These are phyloP conservation scores for Fonsecaea nubica DNA, from an alignment of 2,329 filamentous ascomycete genomes.

Conservation along the genomic window DNA sequence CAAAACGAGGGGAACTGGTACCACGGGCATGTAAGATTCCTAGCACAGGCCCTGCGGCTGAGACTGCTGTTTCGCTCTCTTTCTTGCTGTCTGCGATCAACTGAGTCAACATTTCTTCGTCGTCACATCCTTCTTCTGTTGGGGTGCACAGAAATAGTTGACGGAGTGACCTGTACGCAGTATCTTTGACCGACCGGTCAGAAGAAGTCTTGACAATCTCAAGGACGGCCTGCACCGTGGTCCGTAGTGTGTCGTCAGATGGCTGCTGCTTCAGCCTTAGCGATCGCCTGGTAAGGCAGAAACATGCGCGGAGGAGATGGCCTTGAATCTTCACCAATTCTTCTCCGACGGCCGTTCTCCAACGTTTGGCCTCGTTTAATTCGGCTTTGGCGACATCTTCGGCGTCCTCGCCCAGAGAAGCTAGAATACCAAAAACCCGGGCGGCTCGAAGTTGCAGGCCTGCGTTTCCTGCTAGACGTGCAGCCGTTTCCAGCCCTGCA, in stretches of 20 bases:
- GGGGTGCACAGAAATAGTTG: slow-evolving; percentile 65
- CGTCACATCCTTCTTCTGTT: slow-evolving; percentile 39
- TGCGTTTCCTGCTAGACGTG: slow-evolving; percentile 65
- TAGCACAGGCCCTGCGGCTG: slow-evolving; percentile 74
- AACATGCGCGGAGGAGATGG: slow-evolving; percentile 64
- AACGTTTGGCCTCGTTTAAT: slow-evolving; percentile 43
- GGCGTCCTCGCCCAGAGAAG: slow-evolving; percentile 62
- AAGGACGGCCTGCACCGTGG: slow-evolving; percentile 57
- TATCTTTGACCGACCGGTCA: slow-evolving; percentile 64
- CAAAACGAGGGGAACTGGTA: slow-evolving; percentile 44
- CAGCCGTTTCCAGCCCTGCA: slow-evolving; percentile 19
- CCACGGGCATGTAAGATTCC: slow-evolving; percentile 52
- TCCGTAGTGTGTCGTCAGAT: slow-evolving; percentile 71
- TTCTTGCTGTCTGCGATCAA: slow-evolving; percentile 74
- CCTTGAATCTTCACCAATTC: slow-evolving; percentile 66
- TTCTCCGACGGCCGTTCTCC: slow-evolving; percentile 67
- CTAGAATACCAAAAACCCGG: slow-evolving; percentile 76
- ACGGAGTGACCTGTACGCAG: slow-evolving; percentile 63
- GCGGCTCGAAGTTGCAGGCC: slow-evolving; percentile 71
- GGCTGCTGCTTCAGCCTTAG: slow-evolving; percentile 65
- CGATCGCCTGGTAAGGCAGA: slow-evolving; percentile 62
- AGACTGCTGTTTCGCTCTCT: slow-evolving; percentile 80
- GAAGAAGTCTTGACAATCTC: slow-evolving; percentile 61
- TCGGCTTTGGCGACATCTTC: slow-evolving; percentile 18
- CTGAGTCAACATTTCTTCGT: slow-evolving; percentile 63